phyloP scores from a whole-genome alignment of 495 filamentous ascomycete species.

The Aspergillus wentii region DNA sequence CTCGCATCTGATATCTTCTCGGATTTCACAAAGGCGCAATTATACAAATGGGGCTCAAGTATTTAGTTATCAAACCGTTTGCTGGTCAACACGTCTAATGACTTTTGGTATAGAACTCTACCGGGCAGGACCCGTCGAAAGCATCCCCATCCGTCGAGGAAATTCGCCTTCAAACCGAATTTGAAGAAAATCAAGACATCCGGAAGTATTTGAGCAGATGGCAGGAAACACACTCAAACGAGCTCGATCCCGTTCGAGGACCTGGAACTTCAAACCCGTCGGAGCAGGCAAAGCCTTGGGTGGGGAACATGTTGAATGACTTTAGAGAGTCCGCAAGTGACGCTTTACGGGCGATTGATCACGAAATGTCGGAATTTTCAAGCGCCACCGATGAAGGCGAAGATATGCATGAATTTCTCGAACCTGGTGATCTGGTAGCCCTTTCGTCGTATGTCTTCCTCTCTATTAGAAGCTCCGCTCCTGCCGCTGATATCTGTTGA shows the following conservation, averaged over 20 bases:
- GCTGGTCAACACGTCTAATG: no score
- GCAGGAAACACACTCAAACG: slow-evolving; percentile 32
- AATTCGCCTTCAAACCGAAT: slow-evolving; percentile 26
- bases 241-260: slow-evolving; percentile 30
- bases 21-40: background rate
- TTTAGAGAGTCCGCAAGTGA: slow-evolving; percentile 27
- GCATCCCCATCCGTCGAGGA: slow-evolving; percentile 13
- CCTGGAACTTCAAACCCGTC: slow-evolving; percentile 11
- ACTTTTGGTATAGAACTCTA: slow-evolving; percentile 3
- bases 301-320: slow-evolving; percentile 40
- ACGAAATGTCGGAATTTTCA: slow-evolving; percentile 26
- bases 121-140: slow-evolving; percentile 10
- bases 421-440: slow-evolving; percentile 72
- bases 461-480: background rate
- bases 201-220: slow-evolving; percentile 51
- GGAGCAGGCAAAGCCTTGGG: slow-evolving; percentile 7
- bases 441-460: slow-evolving; percentile 38
- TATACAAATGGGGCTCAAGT: no score
- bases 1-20: slow-evolving; percentile 1
- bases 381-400: slow-evolving; percentile 34
- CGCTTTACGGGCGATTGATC: slow-evolving; percentile 17
- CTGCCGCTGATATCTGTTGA: no score
- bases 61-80: no score
- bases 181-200: slow-evolving; percentile 37
- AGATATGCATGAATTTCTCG: slow-evolving; percentile 37